Conservation (phyloP, 139 green algal genomes). For the Coccomyxa sp. region DNA sequence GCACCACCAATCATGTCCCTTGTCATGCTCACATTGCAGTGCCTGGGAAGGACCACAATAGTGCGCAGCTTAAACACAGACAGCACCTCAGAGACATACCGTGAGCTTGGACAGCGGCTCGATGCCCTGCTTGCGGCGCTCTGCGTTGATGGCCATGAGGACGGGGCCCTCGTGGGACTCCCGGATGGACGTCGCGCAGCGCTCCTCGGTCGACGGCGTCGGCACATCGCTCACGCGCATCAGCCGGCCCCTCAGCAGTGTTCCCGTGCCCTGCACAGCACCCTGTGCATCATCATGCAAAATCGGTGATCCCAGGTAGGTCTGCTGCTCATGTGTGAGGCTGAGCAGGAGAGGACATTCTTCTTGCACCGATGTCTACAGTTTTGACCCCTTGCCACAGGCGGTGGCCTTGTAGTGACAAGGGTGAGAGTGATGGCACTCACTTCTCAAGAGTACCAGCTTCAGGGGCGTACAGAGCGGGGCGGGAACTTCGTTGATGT, state of each 20-base stretch:
- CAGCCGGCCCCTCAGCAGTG: background rate
- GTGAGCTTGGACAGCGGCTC: constrained; percentile 41
- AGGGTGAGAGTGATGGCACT: no score
- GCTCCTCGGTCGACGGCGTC: background rate
- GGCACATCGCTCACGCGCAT: background rate
- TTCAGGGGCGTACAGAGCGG: no score
- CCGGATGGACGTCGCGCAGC: background rate
- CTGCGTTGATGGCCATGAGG: constrained; percentile 45
- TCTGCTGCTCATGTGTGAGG: no score
- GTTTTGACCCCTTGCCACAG: no score
- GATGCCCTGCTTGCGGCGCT: constrained; percentile 20
- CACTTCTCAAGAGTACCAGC: no score
- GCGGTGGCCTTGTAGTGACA: no score
- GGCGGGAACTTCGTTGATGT: no score
- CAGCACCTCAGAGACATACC: background rate
- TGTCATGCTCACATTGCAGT: background rate
- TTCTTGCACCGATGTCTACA: no score
- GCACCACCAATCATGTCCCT: background rate
- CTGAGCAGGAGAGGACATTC: no score
- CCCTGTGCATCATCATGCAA: no score
- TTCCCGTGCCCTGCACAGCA: background rate
- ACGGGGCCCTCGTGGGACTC: constrained; percentile 31
- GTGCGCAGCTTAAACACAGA: background rate
- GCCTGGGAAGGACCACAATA: background rate
- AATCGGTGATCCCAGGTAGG: no score